Conservation (phyloP, 2,329 filamentous ascomycete species). For the Zopfia rhizophila region DNA sequence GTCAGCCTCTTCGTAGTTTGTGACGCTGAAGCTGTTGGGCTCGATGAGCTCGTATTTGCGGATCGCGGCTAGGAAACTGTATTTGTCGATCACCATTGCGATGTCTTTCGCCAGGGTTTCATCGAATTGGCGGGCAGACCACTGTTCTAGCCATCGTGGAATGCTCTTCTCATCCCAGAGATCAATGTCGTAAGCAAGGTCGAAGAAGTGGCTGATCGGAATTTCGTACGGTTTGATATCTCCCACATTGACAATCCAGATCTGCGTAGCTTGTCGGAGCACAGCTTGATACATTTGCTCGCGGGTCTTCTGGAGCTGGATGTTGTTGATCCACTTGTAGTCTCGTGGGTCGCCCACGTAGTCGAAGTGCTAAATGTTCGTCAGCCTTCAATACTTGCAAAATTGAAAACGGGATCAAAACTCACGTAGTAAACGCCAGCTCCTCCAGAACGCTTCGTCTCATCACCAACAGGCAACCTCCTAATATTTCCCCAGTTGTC, state of each 20-base stretch:
- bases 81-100: conserved; percentile 64
- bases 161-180: conserved; percentile 67
- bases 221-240: conserved; percentile 74
- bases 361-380: conserved; percentile 64
- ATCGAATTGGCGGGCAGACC: conserved; percentile 69
- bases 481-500: conserved; percentile 76
- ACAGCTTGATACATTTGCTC: conserved; percentile 73
- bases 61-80: conserved; percentile 66
- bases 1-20: conserved; percentile 74
- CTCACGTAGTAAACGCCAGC: conserved; percentile 71
- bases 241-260: conserved; percentile 75
- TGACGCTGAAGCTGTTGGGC: conserved; percentile 66
- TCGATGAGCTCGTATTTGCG: conserved; percentile 73
- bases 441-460: conserved; percentile 69
- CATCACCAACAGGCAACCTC: conserved; percentile 68
- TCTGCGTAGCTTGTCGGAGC: conserved; percentile 66
- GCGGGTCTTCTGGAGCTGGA: conserved; percentile 71
- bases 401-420: conserved; percentile 3
- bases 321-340: conserved; percentile 71
- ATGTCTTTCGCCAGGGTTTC: conserved; percentile 59
- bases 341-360: conserved; percentile 70
- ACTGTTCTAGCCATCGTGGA: conserved; percentile 65
- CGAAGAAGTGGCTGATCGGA: conserved; percentile 73
- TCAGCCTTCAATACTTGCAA: too few relatives aligned
- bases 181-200: conserved; percentile 72